Percentiles rank a stretch among this genome's conserved stretches.
Evolutionary conservation across 805 yeast species (phyloP).

Genomic region (Blastobotrys muscicola): DNA sequence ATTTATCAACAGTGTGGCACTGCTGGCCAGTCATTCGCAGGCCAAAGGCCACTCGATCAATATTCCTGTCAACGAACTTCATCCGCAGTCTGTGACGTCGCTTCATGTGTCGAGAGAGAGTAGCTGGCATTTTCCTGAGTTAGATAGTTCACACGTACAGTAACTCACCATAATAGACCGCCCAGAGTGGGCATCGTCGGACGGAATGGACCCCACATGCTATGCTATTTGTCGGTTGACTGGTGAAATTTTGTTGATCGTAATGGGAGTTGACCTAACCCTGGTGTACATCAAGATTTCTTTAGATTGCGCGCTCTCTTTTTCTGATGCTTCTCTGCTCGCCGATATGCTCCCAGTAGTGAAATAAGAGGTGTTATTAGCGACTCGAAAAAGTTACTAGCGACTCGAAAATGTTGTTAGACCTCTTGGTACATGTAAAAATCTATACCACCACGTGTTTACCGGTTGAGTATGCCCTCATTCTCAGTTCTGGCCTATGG

Average conservation of each 20-base stretch:
- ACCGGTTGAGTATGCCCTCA: no score
- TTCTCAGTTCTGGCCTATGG: no score
- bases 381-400: no score
- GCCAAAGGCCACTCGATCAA: conserved; percentile 52
- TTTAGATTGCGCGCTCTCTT: no score
- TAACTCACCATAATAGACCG: conserved; percentile 66
- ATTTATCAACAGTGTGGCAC: conserved; percentile 28
- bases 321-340: no score
- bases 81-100: conserved; percentile 76
- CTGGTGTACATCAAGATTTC: no score
- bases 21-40: conserved; percentile 31
- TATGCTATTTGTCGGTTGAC: conserved; percentile 1
- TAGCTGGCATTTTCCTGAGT: conserved; percentile 60
- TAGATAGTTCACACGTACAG: background rate
- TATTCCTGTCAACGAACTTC: conserved; percentile 69
- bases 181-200: conserved; percentile 48
- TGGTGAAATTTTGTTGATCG: background rate
- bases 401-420: no score
- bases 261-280: background rate
- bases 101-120: conserved; percentile 73
- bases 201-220: conserved; percentile 68
- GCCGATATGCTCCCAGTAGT: no score
- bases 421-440: no score
- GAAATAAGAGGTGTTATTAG: no score
- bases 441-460: no score